Evolutionary conservation across 768 basidiomycete species (phyloP).

Genomic region (Chalciporus piperatus): DNA sequence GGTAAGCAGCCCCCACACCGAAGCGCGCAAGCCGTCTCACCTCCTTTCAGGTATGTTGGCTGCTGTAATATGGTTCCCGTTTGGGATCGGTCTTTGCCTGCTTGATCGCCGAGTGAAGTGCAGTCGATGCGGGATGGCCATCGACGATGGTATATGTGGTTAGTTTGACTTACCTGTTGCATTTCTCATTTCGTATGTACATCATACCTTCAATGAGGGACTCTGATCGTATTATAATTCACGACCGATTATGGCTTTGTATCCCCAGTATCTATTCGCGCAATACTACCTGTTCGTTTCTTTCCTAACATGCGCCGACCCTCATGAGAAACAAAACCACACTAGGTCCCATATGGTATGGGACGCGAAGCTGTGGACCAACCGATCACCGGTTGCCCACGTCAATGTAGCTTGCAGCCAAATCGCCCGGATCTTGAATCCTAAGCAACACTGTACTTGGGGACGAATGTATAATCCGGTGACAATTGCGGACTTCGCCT

Average conservation of each 20-base stretch:
- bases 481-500: too few species aligned
- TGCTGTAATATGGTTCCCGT: slow-evolving; percentile 83
- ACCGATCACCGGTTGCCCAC: too few species aligned
- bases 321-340: too few species aligned
- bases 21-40: not conserved
- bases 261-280: slow-evolving; percentile 5
- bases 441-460: too few species aligned
- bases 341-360: too few species aligned
- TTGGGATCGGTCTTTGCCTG: slow-evolving; percentile 75
- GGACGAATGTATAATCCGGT: too few species aligned
- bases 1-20: slow-evolving; percentile 41
- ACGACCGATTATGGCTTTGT: slow-evolving; percentile 9
- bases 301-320: not conserved
- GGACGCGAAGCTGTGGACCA: too few species aligned
- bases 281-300: not conserved
- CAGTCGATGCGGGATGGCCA: slow-evolving; percentile 40
- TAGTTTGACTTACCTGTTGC: slow-evolving; percentile 1
- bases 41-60: slow-evolving; percentile 62
- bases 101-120: slow-evolving; percentile 72
- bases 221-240: not conserved
- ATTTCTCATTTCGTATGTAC: not conserved
- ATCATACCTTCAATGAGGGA: not conserved
- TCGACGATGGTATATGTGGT: slow-evolving; percentile 39
- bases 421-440: too few species aligned
- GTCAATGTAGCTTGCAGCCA: too few species aligned